Base-by-base conservation (phyloP, 306 rosid genomes). In the Nissolia schottii region DNA sequence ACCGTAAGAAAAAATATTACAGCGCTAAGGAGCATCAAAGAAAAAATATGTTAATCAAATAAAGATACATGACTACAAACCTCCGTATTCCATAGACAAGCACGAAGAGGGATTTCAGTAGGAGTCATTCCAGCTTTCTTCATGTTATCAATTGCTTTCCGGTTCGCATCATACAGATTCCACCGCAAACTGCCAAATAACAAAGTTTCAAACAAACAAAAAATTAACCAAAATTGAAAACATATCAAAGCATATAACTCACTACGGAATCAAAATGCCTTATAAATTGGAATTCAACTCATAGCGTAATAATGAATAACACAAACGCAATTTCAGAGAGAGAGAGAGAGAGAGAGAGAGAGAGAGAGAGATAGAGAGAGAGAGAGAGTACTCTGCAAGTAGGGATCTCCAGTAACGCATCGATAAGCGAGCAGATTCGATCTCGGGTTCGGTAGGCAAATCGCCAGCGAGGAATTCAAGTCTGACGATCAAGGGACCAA, bases 71-170 rank as follows among this genome's bases (percentile, higher is more conserved):
- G 55, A 66, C 63, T 13, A 63, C 74, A 35, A 11, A 90, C 97
- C 96, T 90, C 96, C 80, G 84, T 92, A 96, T 88, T 90, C 65
- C 90, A 75, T 58, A 90, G 98, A 64, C 97, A 96, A 28, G 92
- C 79, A 5, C 96, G 90, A 7, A 93, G 91, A 37, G 88, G 97
- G 90, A 92, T 93, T 45, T 88, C 96, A 0, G 97, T 93, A 69
- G 97, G 87, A 45, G 96, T 90, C 96, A 93, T 90, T 64, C 97
- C 93, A 74, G 96, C 90, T 84, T 90, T 88, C 75, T 89, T 84
- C 80, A 87, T 35, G 70, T 90, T 87, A 45, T 83, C 87, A 81
- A 87, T 88, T 14, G 97, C 98, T 81, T 86, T 90, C 72, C 90
- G 49, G 85, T 88, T 90, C 22, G 96, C 93, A 84, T 90, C 85